Base-by-base conservation (phyloP, 2,329 filamentous ascomycete species). In the Coniochaeta hoffmannii region DNA sequence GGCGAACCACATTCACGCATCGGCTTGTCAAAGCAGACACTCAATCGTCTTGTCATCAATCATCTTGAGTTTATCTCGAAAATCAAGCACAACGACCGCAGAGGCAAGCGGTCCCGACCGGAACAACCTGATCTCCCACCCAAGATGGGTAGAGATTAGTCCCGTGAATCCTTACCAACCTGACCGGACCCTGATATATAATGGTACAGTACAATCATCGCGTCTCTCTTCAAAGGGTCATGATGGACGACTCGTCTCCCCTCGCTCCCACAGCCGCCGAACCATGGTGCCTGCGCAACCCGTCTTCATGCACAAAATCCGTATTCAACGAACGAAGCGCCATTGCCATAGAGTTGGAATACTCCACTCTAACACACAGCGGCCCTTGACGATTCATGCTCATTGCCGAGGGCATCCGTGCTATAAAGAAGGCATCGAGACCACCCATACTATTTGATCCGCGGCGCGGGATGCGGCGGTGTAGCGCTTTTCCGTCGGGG, bases 331-430 rank as follows among this genome's bases (percentile, higher is more conserved):
- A 46, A 41, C 17, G 22, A 15, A 41, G 26, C 41, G 41, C 41
- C 41, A 41, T 41, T 41, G 19, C 36, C 17, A 4, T 14, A 5
- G 19, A 3, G n/a, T n/a, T 24, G 14, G 15, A 46, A 14, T 26
- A 26, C 11, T 28, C 41, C 41, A 46, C 15, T 28, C 19, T 17
- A 19, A 15, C 41, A 15, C 41, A 28, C 41, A 28, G 22, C 26
- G n/a, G 26, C 41, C 19, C 26, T 22, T 26, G 41, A 46, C 41
- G 22, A 46, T 19, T 46, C 41, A 46, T 46, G 22, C 22, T 46
- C 41, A 46, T 46, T 46, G 41, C 41, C 12, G 41, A 46, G 41
- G 41, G 41, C 26, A 46, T 46, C 41, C 41, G 41, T 46, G 41
- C 22, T 46, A 46, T 46, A 46, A 46, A 46, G 12, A 19, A 24